Percentiles rank a stretch among this genome's conserved stretches.
These are phyloP conservation scores for Talaromyces proteolyticus DNA, from an alignment of 495 filamentous ascomycete species.

Conservation along the genomic window DNA sequence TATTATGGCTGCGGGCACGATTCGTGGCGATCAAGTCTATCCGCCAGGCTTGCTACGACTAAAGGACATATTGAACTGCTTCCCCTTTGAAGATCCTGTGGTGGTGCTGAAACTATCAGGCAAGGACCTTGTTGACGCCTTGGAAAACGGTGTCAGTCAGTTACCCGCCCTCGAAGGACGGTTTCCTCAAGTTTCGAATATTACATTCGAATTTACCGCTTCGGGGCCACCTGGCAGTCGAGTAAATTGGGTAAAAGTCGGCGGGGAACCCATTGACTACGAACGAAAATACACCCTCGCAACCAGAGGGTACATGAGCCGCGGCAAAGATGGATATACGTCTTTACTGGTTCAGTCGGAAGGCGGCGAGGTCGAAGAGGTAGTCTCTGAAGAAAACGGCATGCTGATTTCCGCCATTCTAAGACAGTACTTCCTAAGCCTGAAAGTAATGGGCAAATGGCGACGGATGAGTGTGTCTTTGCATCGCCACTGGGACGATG, in stretches of 20 bases:
- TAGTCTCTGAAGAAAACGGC: constrained; percentile 81
- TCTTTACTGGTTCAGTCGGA: constrained; percentile 63
- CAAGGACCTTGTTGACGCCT: constrained; percentile 59
- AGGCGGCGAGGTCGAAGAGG: constrained; percentile 66
- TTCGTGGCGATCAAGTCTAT: constrained; percentile 85
- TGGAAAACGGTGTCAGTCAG: constrained; percentile 76
- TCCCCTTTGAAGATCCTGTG: constrained; percentile 89
- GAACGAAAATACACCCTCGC: constrained; percentile 59
- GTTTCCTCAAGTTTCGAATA: constrained; percentile 74
- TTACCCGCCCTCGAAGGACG: constrained; percentile 78
- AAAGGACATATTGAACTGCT: constrained; percentile 73
- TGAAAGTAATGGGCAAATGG: constrained; percentile 77
- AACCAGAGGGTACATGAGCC: constrained; percentile 79
- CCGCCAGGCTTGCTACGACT: constrained; percentile 68
- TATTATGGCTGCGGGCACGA: constrained; percentile 84
- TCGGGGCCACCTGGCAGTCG: constrained; percentile 51
- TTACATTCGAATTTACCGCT: constrained; percentile 64
- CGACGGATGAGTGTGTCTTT: constrained; percentile 53
- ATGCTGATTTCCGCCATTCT: constrained; percentile 78
- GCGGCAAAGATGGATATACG: constrained; percentile 79
- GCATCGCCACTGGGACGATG: constrained; percentile 52
- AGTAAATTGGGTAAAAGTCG: constrained; percentile 56
- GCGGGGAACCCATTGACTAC: constrained; percentile 50
- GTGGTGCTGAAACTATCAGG: constrained; percentile 68
- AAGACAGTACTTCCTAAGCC: constrained; percentile 81